Conservation (phyloP, 2,329 filamentous ascomycete species). For the Cytospora paraplurivora region DNA sequence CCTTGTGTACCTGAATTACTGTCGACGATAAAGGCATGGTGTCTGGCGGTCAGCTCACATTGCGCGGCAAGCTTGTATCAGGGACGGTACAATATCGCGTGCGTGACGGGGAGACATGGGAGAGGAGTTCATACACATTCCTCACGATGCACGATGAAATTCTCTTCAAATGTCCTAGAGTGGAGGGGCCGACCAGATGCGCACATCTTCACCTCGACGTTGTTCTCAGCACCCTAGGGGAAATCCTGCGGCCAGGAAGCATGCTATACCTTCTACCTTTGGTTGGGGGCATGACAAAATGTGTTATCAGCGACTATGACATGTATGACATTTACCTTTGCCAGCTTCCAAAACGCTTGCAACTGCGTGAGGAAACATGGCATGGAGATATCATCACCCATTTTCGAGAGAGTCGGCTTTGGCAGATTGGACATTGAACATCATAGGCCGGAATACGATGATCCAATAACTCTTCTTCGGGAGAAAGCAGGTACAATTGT, state of each 20-base stretch:
- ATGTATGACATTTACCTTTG: not conserved
- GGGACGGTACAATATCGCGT: not conserved
- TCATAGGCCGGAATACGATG: not conserved
- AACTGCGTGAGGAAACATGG: not conserved
- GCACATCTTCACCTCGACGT: not conserved
- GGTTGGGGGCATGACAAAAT: not conserved
- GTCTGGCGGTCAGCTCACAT: not conserved
- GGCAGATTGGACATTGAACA: not conserved
- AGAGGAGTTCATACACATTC: not conserved
- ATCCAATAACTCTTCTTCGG: not conserved
- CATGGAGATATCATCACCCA: not conserved
- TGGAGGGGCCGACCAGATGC: too few relatives aligned
- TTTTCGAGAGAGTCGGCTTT: not conserved
- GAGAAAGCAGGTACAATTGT: not conserved
- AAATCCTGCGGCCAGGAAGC: not conserved
- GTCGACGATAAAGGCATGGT: not conserved
- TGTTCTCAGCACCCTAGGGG: not conserved
- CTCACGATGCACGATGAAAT: too few relatives aligned
- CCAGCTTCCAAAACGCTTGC: not conserved
- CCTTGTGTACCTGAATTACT: not conserved
- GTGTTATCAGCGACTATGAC: too few relatives aligned
- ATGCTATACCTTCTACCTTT: not conserved
- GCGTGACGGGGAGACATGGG: not conserved
- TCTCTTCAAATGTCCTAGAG: too few relatives aligned
- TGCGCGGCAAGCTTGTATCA: not conserved